Evolutionary conservation across 192 early-diverging fungal genomes (phyloP).

Genomic region (Geranomyces michiganensis): DNA sequence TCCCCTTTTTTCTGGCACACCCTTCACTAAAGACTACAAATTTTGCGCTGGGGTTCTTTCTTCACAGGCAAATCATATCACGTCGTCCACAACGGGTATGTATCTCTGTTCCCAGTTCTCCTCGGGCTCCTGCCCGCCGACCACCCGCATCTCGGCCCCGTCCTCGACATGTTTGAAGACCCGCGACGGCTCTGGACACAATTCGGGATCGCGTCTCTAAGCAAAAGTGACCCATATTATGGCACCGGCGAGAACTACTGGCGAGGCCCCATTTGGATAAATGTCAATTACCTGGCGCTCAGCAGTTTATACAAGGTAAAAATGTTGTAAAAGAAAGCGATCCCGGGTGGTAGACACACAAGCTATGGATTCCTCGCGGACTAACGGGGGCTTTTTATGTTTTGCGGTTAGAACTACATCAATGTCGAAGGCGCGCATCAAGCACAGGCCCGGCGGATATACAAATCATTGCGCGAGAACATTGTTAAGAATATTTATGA

Average conservation of each 20-base stretch:
- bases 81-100: slow-evolving; percentile 72
- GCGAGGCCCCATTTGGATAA: slow-evolving; percentile 93
- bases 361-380: neutral
- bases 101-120: slow-evolving; percentile 82
- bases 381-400: neutral
- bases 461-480: slow-evolving; percentile 72
- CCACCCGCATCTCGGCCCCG: slow-evolving; percentile 68
- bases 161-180: slow-evolving; percentile 78
- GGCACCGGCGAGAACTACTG: slow-evolving; percentile 91
- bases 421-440: slow-evolving; percentile 66
- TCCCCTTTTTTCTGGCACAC: neutral
- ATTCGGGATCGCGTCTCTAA: slow-evolving; percentile 45
- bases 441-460: slow-evolving; percentile 69
- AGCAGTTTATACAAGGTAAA: slow-evolving; percentile 68
- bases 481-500: slow-evolving; percentile 74
- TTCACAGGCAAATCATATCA: slow-evolving; percentile 46
- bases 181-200: slow-evolving; percentile 82
- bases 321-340: neutral
- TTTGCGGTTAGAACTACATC: slow-evolving; percentile 61
- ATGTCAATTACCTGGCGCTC: slow-evolving; percentile 84
- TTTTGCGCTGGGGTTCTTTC: neutral
- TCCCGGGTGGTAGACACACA: neutral
- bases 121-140: slow-evolving; percentile 72
- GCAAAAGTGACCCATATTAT: slow-evolving; percentile 56
- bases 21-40: neutral